Evolutionary conservation across 1,139 yeast genomes (phyloP).

Genomic region (Blastobotrys arbuscula): DNA sequence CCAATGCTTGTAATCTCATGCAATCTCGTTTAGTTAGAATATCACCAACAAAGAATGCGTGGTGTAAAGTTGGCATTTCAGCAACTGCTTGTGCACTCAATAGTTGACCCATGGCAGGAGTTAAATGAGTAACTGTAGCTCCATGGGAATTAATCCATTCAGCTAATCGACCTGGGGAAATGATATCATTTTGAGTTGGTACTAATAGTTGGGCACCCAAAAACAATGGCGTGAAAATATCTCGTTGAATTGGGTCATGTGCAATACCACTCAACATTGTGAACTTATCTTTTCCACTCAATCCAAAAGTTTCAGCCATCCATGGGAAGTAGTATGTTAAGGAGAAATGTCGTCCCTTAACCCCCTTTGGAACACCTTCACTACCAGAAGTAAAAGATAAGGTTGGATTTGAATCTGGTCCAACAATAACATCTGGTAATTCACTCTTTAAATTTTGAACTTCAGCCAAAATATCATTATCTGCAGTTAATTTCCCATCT

Average conservation of each 20-base stretch:
- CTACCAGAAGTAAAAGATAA: slow-evolving; percentile 97
- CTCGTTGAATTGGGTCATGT: slow-evolving; percentile 98
- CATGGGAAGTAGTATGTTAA: slow-evolving; percentile 96
- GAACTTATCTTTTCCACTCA: slow-evolving; percentile 76
- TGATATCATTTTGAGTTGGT: slow-evolving; percentile 96
- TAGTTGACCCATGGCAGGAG: slow-evolving; percentile 99
- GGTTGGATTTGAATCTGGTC: slow-evolving; percentile 97
- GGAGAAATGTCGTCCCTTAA: slow-evolving; percentile 93
- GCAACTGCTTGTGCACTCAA: slow-evolving; percentile 95
- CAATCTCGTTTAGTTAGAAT: slow-evolving; percentile 96
- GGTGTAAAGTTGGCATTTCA: slow-evolving; percentile 78
- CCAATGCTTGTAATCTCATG: slow-evolving; percentile 82
- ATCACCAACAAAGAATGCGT: slow-evolving; percentile 98
- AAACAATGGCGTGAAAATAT: slow-evolving; percentile 95
- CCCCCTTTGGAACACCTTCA: slow-evolving; percentile 98
- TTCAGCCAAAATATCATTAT: slow-evolving; percentile 46
- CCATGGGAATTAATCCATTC: slow-evolving; percentile 93
- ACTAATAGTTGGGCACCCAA: slow-evolving; percentile 89
- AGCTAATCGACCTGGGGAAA: slow-evolving; percentile 95
- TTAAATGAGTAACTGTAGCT: slow-evolving; percentile 93
- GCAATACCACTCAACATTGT: slow-evolving; percentile 99
- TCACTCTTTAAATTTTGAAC: slow-evolving; percentile 44
- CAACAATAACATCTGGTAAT: slow-evolving; percentile 86
- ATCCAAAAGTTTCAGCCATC: slow-evolving; percentile 85
- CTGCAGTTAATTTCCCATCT: slow-evolving; percentile 56